Evolutionary conservation across 1,284 basidiomycete genomes (phyloP).

Genomic region (Farysia itapuensis): DNA sequence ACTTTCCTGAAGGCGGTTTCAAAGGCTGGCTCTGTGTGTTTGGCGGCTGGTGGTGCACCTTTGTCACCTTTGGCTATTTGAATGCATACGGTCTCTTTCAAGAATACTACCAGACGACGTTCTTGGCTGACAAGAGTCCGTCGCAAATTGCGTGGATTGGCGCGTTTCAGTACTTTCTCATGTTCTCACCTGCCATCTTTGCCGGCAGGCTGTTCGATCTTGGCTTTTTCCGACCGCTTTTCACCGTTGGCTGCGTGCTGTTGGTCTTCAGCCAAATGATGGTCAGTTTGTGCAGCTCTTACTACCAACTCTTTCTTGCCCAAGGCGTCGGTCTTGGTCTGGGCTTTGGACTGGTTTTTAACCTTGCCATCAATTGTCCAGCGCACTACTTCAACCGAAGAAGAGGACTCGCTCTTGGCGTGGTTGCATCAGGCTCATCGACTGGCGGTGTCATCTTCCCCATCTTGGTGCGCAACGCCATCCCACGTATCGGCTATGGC

Average conservation of each 20-base stretch:
- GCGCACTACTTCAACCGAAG: constrained; percentile 29
- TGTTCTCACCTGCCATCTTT: constrained; percentile 28
- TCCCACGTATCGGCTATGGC: constrained; percentile 35
- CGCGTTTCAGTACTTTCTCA: constrained; percentile 39
- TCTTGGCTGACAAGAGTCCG: constrained; percentile 22
- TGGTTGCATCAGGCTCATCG: constrained; percentile 40
- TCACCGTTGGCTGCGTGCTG: constrained; percentile 20
- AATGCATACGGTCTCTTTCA: constrained; percentile 45
- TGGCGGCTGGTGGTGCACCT: constrained; percentile 36
- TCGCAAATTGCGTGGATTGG: constrained; percentile 43
- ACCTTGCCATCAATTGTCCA: constrained; percentile 25
- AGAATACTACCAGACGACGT: constrained; percentile 27
- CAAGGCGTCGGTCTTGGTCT: constrained; percentile 48
- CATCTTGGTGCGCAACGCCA: constrained; percentile 34
- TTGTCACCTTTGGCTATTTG: constrained; percentile 39
- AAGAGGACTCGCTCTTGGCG: constrained; percentile 33
- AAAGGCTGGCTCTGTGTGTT: constrained; percentile 41
- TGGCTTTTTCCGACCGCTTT: constrained; percentile 31
- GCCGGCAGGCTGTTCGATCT: constrained; percentile 41
- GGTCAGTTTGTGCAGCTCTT: constrained; percentile 42
- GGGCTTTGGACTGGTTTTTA: constrained; percentile 39
- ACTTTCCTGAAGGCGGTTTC: constrained; percentile 41
- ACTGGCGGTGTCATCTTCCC: constrained; percentile 49
- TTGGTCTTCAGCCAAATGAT: constrained; percentile 44
- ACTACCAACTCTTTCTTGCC: constrained; percentile 47